A percentile compares a stretch with the other conserved stretches of the same genome.
Conservation (phyloP, 179 eudicot genomes). For the Silene noctiflora region DNA sequence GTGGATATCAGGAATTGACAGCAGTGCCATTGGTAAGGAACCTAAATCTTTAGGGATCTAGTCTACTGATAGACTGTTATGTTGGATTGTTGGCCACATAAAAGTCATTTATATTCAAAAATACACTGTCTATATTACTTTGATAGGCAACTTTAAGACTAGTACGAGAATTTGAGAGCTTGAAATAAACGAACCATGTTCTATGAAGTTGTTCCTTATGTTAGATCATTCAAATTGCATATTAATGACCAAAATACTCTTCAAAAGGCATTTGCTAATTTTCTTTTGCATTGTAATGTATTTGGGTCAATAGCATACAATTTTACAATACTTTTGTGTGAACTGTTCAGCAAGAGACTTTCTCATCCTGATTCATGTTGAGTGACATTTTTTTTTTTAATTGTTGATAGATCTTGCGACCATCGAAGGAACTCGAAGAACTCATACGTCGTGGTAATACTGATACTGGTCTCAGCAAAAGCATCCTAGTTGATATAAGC, state of each 20-base stretch:
- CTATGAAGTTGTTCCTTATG: not conserved
- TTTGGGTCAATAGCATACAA: not conserved
- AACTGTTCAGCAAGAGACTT: too few relatives aligned
- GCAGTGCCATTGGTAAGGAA: constrained; percentile 51
- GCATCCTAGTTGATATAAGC: constrained; percentile 59
- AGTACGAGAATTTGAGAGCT: not conserved
- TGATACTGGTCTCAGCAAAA: constrained; percentile 47
- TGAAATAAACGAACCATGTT: not conserved
- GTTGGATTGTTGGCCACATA: not conserved
- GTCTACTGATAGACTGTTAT: not conserved
- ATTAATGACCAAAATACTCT: not conserved
- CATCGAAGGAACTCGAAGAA: constrained; percentile 69
- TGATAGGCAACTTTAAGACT: not conserved
- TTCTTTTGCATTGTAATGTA: too few relatives aligned
- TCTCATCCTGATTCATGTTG: not conserved
- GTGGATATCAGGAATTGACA: constrained; percentile 24
- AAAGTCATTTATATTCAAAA: not conserved
- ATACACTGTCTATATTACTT: not conserved
- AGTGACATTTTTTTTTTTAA: not conserved
- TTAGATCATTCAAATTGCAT: not conserved
- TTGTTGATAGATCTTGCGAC: constrained; percentile 51
- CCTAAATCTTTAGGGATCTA: not conserved
- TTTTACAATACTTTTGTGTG: too few relatives aligned
- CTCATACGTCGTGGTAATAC: constrained; percentile 38
- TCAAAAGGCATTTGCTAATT: too few relatives aligned